Conservation (phyloP, 768 basidiomycete species). For the Pholiota conissans region DNA sequence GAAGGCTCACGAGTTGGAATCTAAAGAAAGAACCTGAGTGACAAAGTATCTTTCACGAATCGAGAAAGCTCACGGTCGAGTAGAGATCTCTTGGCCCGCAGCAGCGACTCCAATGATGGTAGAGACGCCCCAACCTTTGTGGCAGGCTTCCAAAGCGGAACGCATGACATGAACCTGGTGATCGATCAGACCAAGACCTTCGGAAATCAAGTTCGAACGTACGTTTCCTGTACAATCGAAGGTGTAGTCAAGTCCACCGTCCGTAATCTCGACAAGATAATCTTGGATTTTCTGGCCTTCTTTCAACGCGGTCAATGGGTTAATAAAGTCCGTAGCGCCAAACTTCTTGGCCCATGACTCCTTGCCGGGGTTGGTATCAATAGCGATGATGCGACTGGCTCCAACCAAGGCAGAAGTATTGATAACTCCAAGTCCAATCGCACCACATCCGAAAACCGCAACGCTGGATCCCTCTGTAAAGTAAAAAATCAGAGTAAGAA, state of each 20-base stretch:
- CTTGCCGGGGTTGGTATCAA: constrained; percentile 88
- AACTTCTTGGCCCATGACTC: constrained; percentile 89
- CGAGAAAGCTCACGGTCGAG: constrained; percentile 65
- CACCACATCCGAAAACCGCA: constrained; percentile 95
- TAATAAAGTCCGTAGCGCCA: constrained; percentile 94
- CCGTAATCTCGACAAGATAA: constrained; percentile 86
- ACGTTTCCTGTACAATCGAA: constrained; percentile 95
- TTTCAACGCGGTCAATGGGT: constrained; percentile 63
- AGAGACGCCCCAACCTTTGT: constrained; percentile 98
- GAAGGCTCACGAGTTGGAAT: constrained; percentile 50
- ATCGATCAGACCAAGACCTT: background rate
- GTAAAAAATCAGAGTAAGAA: constrained; percentile 3
- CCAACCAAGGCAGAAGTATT: constrained; percentile 76
- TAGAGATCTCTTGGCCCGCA: constrained; percentile 93
- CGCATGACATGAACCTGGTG: constrained; percentile 90
- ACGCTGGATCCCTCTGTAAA: constrained; percentile 76
- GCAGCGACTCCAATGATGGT: constrained; percentile 97
- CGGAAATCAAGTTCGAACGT: constrained; percentile 10
- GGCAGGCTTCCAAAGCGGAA: constrained; percentile 94
- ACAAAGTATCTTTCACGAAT: constrained; percentile 1
- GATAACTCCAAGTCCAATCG: constrained; percentile 92
- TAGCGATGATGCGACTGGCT: constrained; percentile 86
- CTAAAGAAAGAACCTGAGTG: constrained; percentile 21
- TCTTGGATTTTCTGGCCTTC: constrained; percentile 88
- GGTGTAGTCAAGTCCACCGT: constrained; percentile 96